Evolutionary conservation across 108 stramenopile species (phyloP).

Genomic region (Stephanodiscus minutulus): DNA sequence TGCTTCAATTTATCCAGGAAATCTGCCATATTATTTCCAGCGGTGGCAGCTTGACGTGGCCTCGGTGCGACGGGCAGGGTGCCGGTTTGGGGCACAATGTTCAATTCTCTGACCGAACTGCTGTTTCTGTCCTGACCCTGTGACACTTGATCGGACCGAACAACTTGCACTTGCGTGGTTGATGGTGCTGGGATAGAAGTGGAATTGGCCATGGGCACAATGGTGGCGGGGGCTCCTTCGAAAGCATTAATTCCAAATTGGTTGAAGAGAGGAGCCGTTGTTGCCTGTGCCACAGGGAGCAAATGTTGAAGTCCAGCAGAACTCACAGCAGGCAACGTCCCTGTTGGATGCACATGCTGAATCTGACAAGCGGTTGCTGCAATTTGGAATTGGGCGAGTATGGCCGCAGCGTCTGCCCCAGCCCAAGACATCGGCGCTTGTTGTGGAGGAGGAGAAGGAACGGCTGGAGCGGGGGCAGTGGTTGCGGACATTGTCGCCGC

Average conservation of each 20-base stretch:
- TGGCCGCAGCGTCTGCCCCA: not conserved
- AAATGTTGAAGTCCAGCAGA: not conserved
- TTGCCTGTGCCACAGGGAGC: not conserved
- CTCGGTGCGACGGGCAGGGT: not conserved
- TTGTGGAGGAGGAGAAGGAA: not conserved
- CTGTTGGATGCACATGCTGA: not conserved
- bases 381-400: not conserved
- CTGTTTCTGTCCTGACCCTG: not conserved
- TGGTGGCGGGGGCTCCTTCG: not conserved
- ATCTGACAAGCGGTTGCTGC: not conserved
- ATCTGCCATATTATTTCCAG: slow-evolving; percentile 4
- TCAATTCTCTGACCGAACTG: not conserved
- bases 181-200: slow-evolving; percentile 3
- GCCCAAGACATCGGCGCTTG: not conserved
- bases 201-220: not conserved
- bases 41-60: not conserved
- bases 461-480: not conserved
- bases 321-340: not conserved
- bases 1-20: slow-evolving; percentile 20
- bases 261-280: slow-evolving; percentile 1
- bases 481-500: not conserved
- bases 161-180: not conserved
- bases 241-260: not conserved
- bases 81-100: not conserved
- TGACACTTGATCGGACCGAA: not conserved